phyloP scores from a whole-genome alignment of 2,329 filamentous ascomycete genomes.

The Dryadomyces quercivorus region DNA sequence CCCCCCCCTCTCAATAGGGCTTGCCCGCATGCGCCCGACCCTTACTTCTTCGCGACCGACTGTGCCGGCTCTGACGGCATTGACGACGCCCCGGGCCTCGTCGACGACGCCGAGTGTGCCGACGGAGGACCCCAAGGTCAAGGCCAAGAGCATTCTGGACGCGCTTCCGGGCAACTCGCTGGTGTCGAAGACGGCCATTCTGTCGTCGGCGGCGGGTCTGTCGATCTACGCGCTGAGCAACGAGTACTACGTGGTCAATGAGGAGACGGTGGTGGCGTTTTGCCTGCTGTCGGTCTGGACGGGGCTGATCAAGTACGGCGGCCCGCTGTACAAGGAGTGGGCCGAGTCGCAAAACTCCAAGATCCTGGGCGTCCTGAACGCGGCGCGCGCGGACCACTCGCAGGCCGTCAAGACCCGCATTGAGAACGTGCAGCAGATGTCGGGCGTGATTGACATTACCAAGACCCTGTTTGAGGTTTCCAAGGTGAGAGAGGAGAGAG shows the following conservation, averaged over 20 bases:
- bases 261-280: conserved; percentile 92
- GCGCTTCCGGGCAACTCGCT: conserved; percentile 84
- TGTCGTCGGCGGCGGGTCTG: conserved; percentile 82
- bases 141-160: conserved; percentile 92
- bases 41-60: conserved; percentile 5
- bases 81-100: conserved; percentile 62
- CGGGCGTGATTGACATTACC: conserved; percentile 88
- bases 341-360: conserved; percentile 78
- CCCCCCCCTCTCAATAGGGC: conserved; percentile 7
- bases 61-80: conserved; percentile 25
- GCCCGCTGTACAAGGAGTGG: conserved; percentile 86
- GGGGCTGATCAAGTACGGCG: conserved; percentile 84
- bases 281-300: conserved; percentile 89
- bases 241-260: conserved; percentile 99
- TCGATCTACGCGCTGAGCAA: conserved; percentile 95
- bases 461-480: conserved; percentile 96
- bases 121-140: conserved; percentile 83
- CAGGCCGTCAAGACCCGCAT: conserved; percentile 91
- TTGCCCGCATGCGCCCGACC: conserved; percentile 12
- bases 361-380: conserved; percentile 91
- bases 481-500: conserved; percentile 52
- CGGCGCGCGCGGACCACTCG: conserved; percentile 88
- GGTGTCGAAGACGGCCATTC: conserved; percentile 91
- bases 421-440: conserved; percentile 86
- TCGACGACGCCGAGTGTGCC: conserved; percentile 63